Percentiles rank a stretch among this genome's conserved stretches.
These are phyloP conservation scores for Termitomyces sp. DNA, from an alignment of 768 basidiomycete species.

Conservation along the genomic window DNA sequence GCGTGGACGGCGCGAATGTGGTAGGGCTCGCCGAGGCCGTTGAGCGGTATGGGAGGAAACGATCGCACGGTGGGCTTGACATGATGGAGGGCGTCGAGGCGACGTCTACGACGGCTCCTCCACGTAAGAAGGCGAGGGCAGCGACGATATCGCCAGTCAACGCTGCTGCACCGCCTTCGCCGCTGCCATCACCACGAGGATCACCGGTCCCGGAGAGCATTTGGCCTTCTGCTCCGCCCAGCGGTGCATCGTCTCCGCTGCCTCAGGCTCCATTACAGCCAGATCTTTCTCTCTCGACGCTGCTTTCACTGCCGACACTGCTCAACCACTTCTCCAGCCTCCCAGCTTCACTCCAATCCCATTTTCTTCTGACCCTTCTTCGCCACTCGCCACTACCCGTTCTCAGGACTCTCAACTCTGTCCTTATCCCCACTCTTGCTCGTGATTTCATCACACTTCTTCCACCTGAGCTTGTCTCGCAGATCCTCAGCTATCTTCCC, in stretches of 20 bases:
- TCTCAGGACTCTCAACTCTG: slow-evolving; percentile 81
- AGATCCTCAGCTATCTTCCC: slow-evolving; percentile 80
- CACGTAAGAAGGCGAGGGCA: slow-evolving; percentile 73
- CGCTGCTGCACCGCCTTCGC: slow-evolving; percentile 76
- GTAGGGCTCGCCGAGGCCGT: slow-evolving; percentile 76
- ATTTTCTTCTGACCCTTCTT: slow-evolving; percentile 87
- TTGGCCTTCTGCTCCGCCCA: slow-evolving; percentile 82
- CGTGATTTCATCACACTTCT: slow-evolving; percentile 92
- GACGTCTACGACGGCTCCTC: slow-evolving; percentile 46
- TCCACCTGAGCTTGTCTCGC: slow-evolving; percentile 88
- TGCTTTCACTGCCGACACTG: slow-evolving; percentile 81
- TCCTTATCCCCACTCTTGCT: slow-evolving; percentile 85
- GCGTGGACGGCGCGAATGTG: slow-evolving; percentile 37
- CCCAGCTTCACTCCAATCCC: slow-evolving; percentile 82
- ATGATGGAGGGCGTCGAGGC: slow-evolving; percentile 46
- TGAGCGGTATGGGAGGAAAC: slow-evolving; percentile 84
- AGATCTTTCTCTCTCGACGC: slow-evolving; percentile 74
- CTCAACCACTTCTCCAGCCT: slow-evolving; percentile 76
- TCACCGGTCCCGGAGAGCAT: slow-evolving; percentile 72
- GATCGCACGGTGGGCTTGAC: slow-evolving; percentile 56
- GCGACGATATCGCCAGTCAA: slow-evolving; percentile 59
- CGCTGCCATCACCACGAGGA: slow-evolving; percentile 79
- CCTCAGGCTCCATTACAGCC: slow-evolving; percentile 73
- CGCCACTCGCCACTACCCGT: slow-evolving; percentile 91
- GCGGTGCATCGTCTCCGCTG: slow-evolving; percentile 65